Percentiles rank a stretch among this genome's conserved stretches.
These are phyloP conservation scores for Tetrahymena malaccensis DNA, from an alignment of 73 alveolate genomes.

Conservation along the genomic window DNA sequence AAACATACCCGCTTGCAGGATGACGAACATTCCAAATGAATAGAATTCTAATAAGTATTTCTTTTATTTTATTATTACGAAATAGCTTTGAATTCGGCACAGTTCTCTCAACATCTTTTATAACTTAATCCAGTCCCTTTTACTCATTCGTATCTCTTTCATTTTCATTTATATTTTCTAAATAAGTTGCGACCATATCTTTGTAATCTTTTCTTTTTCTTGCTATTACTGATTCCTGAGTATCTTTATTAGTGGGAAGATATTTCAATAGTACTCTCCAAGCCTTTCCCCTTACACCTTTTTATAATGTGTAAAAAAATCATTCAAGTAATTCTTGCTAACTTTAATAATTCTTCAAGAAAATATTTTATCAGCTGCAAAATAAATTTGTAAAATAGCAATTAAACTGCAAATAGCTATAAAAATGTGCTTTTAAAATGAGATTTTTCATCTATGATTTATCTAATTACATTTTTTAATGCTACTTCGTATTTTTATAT, in stretches of 20 bases:
- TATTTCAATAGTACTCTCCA: constrained; percentile 35
- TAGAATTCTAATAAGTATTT: constrained; percentile 10
- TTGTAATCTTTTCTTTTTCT: constrained; percentile 32
- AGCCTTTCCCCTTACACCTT: constrained; percentile 30
- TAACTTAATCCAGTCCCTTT: constrained; percentile 10
- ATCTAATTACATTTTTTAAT: too few relatives aligned
- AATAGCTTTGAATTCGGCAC: constrained; percentile 27
- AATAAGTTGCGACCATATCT: constrained; percentile 17
- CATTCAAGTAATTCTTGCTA: not conserved
- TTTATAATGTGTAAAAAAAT: not conserved
- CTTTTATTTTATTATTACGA: constrained; percentile 14
- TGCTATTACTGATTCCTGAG: constrained; percentile 1
- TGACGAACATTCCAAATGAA: constrained; percentile 43
- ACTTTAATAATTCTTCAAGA: not conserved
- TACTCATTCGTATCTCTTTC: constrained; percentile 39
- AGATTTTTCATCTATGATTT: too few relatives aligned
- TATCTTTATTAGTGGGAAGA: constrained; percentile 37
- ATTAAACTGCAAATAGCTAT: too few relatives aligned
- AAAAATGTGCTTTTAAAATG: too few relatives aligned
- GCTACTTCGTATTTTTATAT: too few relatives aligned
- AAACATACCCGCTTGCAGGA: constrained; percentile 45
- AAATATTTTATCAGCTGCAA: too few relatives aligned
- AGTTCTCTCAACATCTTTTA: constrained; percentile 33
- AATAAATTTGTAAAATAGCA: too few relatives aligned
- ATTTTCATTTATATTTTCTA: constrained; percentile 30